Conservation (phyloP, 2,329 filamentous ascomycete genomes). For the Seiridium unicorne region DNA sequence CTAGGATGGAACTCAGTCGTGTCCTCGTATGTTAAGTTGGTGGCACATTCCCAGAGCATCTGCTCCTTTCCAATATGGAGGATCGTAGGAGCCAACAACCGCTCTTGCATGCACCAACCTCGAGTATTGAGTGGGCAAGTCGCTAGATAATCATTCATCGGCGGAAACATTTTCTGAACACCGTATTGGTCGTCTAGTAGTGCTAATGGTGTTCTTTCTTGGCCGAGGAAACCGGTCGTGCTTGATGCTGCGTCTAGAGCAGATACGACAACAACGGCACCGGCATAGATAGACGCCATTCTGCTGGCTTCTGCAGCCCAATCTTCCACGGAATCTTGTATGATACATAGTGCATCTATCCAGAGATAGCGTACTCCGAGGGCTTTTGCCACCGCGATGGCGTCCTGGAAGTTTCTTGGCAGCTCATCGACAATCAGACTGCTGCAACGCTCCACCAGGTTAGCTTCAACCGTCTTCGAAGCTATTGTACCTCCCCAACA, state of each 20-base stretch:
- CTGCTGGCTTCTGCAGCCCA: slow-evolving; percentile 9
- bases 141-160: slow-evolving; percentile 13
- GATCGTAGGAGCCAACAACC: slow-evolving; percentile 12
- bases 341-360: no score
- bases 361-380: no score
- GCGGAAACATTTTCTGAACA: slow-evolving; percentile 14
- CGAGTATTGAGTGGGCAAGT: slow-evolving; percentile 10
- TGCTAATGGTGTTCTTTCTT: slow-evolving; percentile 10
- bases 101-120: slow-evolving; percentile 18
- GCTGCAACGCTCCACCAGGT: no score
- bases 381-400: no score
- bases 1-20: neutral
- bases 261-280: slow-evolving; percentile 12
- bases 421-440: no score
- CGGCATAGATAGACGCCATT: slow-evolving; percentile 17
- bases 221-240: slow-evolving; percentile 13
- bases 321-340: neutral
- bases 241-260: slow-evolving; percentile 1
- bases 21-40: slow-evolving; percentile 9
- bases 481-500: no score
- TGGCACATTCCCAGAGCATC: slow-evolving; percentile 15
- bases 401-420: no score
- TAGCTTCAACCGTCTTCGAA: no score
- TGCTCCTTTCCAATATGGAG: slow-evolving; percentile 15
- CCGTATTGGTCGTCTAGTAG: slow-evolving; percentile 10